phyloP scores from a whole-genome alignment of 78 protist species.

The Fonticula alba region DNA sequence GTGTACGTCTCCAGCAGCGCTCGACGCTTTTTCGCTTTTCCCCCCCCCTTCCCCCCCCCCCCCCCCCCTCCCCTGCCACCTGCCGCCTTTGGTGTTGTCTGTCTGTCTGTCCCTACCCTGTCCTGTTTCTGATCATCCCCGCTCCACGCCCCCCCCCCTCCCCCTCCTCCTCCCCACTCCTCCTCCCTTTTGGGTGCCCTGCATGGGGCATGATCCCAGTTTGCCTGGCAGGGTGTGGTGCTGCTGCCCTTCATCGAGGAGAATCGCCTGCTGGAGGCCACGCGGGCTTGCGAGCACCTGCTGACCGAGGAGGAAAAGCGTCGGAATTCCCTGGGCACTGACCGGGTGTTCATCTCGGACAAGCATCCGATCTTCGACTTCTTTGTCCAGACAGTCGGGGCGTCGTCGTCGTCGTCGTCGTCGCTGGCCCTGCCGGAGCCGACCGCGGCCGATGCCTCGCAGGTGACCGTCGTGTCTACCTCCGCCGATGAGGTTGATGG shows the following conservation, averaged over 20 bases:
- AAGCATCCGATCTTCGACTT: neutral
- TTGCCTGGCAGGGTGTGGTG: constrained; percentile 58
- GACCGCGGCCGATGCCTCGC: no score
- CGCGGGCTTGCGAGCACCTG: constrained; percentile 4
- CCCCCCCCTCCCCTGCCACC: constrained; percentile 40
- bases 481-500: no score
- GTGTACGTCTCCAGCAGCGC: no score
- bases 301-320: neutral
- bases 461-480: no score
- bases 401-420: no score
- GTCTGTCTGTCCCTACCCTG: neutral
- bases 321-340: neutral
- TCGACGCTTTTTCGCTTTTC: no score
- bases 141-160: neutral
- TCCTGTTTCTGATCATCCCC: neutral
- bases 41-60: no score
- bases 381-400: no score
- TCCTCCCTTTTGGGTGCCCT: neutral
- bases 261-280: constrained; percentile 21
- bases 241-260: constrained; percentile 86
- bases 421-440: no score
- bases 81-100: constrained; percentile 6
- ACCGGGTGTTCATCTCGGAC: neutral
- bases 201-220: neutral
- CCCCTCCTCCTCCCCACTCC: neutral